phyloP scores from a whole-genome alignment of 495 filamentous ascomycete species.

The Pyronema domesticum region DNA sequence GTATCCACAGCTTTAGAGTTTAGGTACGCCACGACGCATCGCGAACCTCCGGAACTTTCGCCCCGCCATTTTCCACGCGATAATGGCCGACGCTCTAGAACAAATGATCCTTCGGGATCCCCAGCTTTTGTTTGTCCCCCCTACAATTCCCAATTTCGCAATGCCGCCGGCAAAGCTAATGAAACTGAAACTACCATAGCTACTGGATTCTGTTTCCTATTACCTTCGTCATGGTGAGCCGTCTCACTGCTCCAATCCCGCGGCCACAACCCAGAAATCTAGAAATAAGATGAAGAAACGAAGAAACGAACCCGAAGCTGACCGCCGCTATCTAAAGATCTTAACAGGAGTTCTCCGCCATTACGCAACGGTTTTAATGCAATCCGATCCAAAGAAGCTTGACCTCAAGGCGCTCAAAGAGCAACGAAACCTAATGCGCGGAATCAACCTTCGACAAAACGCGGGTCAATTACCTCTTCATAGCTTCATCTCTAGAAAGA shows the following conservation, averaged over 20 bases:
- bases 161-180: not conserved
- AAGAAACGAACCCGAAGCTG: not conserved
- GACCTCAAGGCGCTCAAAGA: slow-evolving; percentile 61
- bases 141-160: not conserved
- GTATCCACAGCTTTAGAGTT: too few relatives aligned
- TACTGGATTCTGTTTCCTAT: slow-evolving; percentile 98
- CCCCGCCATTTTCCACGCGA: too few relatives aligned
- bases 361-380: slow-evolving; percentile 82
- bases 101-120: slow-evolving; percentile 98
- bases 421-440: slow-evolving; percentile 70
- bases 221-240: slow-evolving; percentile 78
- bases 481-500: slow-evolving; percentile 64
- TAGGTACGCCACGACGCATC: too few relatives aligned
- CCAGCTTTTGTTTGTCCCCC: slow-evolving; percentile 63
- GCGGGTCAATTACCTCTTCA: slow-evolving; percentile 50
- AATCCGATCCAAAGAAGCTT: slow-evolving; percentile 65
- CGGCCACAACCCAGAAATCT: too few relatives aligned
- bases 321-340: slow-evolving; percentile 37
- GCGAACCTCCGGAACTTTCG: too few relatives aligned
- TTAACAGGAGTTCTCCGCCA: slow-evolving; percentile 89
- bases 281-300: too few relatives aligned
- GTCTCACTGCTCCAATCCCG: not conserved
- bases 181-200: slow-evolving; percentile 29
- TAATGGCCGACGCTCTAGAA: slow-evolving; percentile 69
- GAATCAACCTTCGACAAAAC: slow-evolving; percentile 69